Base-by-base conservation (phyloP, 257 asterid genomes). In the Gardenia jasminoides region DNA sequence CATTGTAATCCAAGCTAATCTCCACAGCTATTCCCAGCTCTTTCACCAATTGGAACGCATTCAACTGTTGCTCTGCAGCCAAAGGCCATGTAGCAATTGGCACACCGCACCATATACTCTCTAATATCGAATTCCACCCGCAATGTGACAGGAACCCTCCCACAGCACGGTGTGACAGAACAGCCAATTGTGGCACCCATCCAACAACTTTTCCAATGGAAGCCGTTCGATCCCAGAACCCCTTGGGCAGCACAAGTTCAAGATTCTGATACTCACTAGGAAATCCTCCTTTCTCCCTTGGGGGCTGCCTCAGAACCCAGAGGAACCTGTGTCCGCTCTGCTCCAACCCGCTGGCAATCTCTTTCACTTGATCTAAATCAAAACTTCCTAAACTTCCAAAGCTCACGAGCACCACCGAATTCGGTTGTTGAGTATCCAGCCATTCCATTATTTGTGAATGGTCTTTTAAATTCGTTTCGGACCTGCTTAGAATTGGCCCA, bases 301-400 rank as follows among this genome's bases (percentile, higher is more conserved):
- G 68, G 0, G 82, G 82, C 30, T 72, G 59, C 61, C 80, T 52
- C 15, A 80, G 69, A 6, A 74, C 68, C 80, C 79, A 74, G 3
- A 80, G 52, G 67, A 78, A 78, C 6, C 56, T 67, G 26, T 26
- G 7, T 7, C 82, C 82, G 22, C 77, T 43, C 8, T 31, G 19
- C 12, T 81, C 74, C 3, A 81, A 5, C 7, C 71, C 84, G 2
- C 19, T 8, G 22, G 84, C 80, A 16, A 80, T 75, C 48, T 80
- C 84, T 61, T 58, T 76, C 31, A 75, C 33, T 26, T 81, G 80
- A 6, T 46, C 74, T 2, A 28, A 39, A 17, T 36, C 24, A 41
- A 70, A 76, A 64, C 74, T 56, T 19, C 84, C 80, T 59, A 68
- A 41, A 41, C 84, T 81, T 33, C 84, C 84, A 36, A 81, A 80